Evolutionary conservation across 768 basidiomycete species (phyloP).

Genomic region (Leccinum incarnatum): DNA sequence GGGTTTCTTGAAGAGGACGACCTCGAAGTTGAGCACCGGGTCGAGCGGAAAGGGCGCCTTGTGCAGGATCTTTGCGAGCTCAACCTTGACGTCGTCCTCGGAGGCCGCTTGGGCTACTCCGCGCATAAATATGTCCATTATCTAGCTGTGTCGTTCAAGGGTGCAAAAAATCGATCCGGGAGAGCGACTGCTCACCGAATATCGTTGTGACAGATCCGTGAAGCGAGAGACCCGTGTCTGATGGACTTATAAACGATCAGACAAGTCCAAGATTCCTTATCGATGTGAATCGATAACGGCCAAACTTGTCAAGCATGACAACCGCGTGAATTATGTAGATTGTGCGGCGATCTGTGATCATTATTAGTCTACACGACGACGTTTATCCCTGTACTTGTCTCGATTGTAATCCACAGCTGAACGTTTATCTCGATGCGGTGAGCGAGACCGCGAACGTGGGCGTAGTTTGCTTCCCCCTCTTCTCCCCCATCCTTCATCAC

Average conservation of each 20-base stretch:
- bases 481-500: conserved; percentile 17
- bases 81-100: conserved; percentile 32
- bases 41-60: conserved; percentile 31
- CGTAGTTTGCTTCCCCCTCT: conserved; percentile 21
- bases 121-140: conserved; percentile 37
- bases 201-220: conserved; percentile 8
- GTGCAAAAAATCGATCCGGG: neutral
- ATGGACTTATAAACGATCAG: conserved; percentile 16
- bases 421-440: conserved; percentile 29
- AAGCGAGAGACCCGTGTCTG: neutral
- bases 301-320: neutral
- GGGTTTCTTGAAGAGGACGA: conserved; percentile 28
- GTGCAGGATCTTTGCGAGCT: conserved; percentile 34
- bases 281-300: conserved; percentile 17
- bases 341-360: conserved; percentile 8
- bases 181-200: conserved; percentile 20
- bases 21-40: conserved; percentile 33
- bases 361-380: conserved; percentile 53
- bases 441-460: conserved; percentile 34
- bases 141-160: conserved; percentile 2
- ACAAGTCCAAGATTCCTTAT: neutral
- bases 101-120: conserved; percentile 27
- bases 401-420: conserved; percentile 29
- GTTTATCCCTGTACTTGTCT: conserved; percentile 46
- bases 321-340: neutral